Evolutionary conservation across 139 green algal genomes (phyloP).

Genomic region (Picochlorum sp.): DNA sequence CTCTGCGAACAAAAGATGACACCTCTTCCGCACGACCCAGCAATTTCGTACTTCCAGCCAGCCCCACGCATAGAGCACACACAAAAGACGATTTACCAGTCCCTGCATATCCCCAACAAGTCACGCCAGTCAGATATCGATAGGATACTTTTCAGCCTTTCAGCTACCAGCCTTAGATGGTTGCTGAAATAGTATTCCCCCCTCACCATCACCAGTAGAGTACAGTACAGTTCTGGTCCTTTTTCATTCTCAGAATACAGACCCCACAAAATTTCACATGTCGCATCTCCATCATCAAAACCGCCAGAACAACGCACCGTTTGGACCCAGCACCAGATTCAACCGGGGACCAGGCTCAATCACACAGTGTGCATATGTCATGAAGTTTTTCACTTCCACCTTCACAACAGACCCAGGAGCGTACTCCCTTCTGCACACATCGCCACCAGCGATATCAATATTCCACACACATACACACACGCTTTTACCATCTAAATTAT

Average conservation of each 20-base stretch:
- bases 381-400: constrained; percentile 63
- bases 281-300: too few species aligned
- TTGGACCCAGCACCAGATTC: constrained; percentile 92
- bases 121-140: too few species aligned
- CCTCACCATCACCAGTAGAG: not conserved
- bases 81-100: constrained; percentile 91
- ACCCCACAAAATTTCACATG: not conserved
- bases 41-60: constrained; percentile 57
- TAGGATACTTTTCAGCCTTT: too few species aligned
- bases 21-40: constrained; percentile 72
- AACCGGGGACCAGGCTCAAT: constrained; percentile 63
- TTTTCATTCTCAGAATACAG: not conserved
- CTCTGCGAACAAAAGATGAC: constrained; percentile 62
- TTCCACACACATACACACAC: not conserved
- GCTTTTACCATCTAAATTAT: too few species aligned
- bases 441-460: not conserved
- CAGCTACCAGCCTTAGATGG: too few species aligned
- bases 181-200: not conserved
- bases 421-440: constrained; percentile 10
- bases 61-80: constrained; percentile 78
- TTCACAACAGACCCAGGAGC: constrained; percentile 19
- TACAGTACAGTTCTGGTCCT: not conserved
- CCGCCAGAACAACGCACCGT: too few species aligned
- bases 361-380: constrained; percentile 63
- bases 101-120: constrained; percentile 32